Evolutionary conservation across 2,329 filamentous ascomycete species (phyloP).

Genomic region (Dothistroma pini): DNA sequence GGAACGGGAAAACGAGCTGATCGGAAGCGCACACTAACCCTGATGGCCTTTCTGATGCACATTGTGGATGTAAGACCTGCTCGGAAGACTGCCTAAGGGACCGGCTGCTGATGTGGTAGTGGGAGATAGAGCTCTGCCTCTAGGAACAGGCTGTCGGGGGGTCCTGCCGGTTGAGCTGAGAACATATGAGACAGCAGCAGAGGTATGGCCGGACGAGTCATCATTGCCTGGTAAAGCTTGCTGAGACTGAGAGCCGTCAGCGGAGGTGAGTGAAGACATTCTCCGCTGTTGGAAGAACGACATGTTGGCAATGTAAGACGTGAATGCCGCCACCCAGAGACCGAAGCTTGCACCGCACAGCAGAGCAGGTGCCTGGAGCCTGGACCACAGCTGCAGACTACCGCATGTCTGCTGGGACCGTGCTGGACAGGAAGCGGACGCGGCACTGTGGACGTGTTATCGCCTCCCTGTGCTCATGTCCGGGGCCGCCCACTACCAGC

Average conservation of each 20-base stretch:
- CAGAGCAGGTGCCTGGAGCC: neutral
- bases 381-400: neutral
- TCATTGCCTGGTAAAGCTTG: constrained; percentile 7
- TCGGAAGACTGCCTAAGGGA: constrained; percentile 26
- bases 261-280: constrained; percentile 20
- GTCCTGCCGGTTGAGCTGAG: neutral
- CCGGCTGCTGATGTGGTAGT: constrained; percentile 14
- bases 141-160: neutral
- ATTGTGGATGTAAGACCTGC: constrained; percentile 36
- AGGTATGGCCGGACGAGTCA: constrained; percentile 8
- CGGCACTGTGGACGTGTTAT: neutral
- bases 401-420: neutral
- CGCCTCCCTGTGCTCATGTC: neutral
- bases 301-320: constrained; percentile 17
- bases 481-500: neutral
- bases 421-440: neutral
- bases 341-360: constrained; percentile 2
- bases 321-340: constrained; percentile 13
- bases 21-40: constrained; percentile 13
- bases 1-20: neutral
- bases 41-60: constrained; percentile 20
- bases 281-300: constrained; percentile 23
- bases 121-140: constrained; percentile 12
- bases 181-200: constrained; percentile 4
- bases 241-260: constrained; percentile 5